These are phyloP conservation scores for Myxozyma nipponensis DNA, from an alignment of 805 yeast genomes.

Conservation along the genomic window DNA sequence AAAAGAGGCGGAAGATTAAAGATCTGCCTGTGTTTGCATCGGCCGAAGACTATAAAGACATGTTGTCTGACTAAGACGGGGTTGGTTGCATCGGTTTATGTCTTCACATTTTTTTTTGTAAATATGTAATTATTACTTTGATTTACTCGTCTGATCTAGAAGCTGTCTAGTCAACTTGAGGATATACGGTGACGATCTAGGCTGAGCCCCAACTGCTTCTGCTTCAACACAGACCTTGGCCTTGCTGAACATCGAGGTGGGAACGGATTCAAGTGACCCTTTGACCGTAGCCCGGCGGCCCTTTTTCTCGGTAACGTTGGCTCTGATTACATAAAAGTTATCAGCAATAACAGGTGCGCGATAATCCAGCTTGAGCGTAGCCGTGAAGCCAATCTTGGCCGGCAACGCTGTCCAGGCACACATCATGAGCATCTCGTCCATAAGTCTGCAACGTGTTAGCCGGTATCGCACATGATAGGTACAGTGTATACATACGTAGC, in stretches of 20 bases:
- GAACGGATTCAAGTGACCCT: constrained; percentile 58
- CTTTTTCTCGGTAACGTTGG: constrained; percentile 58
- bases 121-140: not conserved
- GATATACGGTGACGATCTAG: constrained; percentile 38
- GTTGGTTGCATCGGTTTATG: constrained; percentile 3
- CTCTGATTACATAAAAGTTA: constrained; percentile 61
- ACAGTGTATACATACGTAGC: constrained; percentile 45
- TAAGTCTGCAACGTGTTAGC: constrained; percentile 34
- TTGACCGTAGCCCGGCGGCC: constrained; percentile 81
- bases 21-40: constrained; percentile 82
- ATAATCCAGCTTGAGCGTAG: constrained; percentile 64
- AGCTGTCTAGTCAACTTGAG: constrained; percentile 9
- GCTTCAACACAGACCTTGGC: constrained; percentile 33
- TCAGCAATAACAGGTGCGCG: constrained; percentile 54
- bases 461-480: not conserved
- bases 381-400: constrained; percentile 83
- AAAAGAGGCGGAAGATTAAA: constrained; percentile 46
- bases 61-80: constrained; percentile 51
- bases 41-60: constrained; percentile 79
- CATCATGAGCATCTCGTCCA: constrained; percentile 82
- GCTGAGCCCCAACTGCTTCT: constrained; percentile 38
- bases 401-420: constrained; percentile 85
- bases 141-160: too few relatives aligned
- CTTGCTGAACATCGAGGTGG: constrained; percentile 23
- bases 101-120: constrained; percentile 3